A percentile compares a stretch with the other conserved stretches of the same genome.
These are phyloP conservation scores for Ophiostoma sp. DNA, from an alignment of 2,329 filamentous ascomycete genomes.

Conservation along the genomic window DNA sequence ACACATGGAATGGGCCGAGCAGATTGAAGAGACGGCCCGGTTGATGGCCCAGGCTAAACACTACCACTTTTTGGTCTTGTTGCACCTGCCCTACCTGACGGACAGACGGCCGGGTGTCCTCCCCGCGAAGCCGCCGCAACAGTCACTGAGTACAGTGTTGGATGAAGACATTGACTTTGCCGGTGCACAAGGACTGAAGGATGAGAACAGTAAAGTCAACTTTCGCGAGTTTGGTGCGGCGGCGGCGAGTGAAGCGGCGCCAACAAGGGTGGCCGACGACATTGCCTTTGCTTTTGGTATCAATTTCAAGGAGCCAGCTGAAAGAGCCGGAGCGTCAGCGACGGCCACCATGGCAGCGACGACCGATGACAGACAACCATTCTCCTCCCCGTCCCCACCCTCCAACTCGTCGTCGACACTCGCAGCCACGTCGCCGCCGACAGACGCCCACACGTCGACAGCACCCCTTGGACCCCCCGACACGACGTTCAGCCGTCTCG, in stretches of 20 bases:
- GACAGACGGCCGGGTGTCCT: slow-evolving; percentile 34
- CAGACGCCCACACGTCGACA: background rate
- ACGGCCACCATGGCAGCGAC: background rate
- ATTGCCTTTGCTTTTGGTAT: background rate
- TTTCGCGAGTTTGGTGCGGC: slow-evolving; percentile 5
- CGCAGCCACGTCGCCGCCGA: background rate
- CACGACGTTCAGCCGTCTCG: slow-evolving; percentile 44
- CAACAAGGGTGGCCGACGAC: background rate
- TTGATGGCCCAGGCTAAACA: slow-evolving; percentile 43
- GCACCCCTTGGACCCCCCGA: slow-evolving; percentile 39
- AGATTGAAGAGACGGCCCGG: slow-evolving; percentile 32
- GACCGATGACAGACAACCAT: background rate
- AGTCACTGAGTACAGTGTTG: background rate
- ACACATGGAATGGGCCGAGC: slow-evolving; percentile 24
- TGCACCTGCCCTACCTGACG: slow-evolving; percentile 55
- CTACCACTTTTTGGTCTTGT: slow-evolving; percentile 49
- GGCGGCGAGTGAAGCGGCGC: background rate
- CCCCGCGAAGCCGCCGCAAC: background rate
- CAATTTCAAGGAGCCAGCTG: background rate
- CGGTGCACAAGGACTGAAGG: background rate
- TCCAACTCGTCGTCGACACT: background rate
- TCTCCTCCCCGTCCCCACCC: background rate
- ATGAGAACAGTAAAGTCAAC: background rate
- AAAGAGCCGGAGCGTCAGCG: background rate
- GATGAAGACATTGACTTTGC: background rate